A percentile compares a stretch with the other conserved stretches of the same genome.
Evolutionary conservation across 495 filamentous ascomycete species (phyloP).

Genomic region (Aspergillus sparsus): DNA sequence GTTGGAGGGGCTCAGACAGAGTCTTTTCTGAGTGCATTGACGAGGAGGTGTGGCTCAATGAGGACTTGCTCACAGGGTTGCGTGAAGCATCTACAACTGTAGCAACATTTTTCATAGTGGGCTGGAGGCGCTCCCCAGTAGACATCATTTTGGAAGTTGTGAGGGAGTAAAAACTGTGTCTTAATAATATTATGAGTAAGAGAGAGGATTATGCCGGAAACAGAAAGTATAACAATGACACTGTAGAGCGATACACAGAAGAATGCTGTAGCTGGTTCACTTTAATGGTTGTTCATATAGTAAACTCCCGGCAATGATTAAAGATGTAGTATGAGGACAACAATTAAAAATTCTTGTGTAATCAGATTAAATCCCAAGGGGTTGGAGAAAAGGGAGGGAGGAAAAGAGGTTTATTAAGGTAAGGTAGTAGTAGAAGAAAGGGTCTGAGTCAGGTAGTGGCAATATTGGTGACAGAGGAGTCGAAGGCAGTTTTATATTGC

Average conservation of each 20-base stretch:
- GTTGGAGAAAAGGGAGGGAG: neutral
- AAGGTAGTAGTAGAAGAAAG: conserved; percentile 1
- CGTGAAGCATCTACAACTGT: conserved; percentile 28
- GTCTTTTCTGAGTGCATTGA: conserved; percentile 24
- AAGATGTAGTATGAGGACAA: neutral
- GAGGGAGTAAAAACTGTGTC: neutral
- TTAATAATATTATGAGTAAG: neutral
- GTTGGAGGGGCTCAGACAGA: conserved; percentile 52
- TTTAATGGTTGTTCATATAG: neutral
- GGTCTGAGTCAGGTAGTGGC: neutral
- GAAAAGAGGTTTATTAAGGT: neutral
- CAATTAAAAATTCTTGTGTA: neutral
- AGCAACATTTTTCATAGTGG: conserved; percentile 27
- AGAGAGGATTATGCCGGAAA: neutral
- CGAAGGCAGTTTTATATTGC: neutral
- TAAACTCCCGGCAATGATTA: conserved; percentile 7
- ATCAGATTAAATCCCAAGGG: neutral
- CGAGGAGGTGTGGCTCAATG: conserved; percentile 25
- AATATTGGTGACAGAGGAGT: neutral
- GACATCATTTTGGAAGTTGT: conserved; percentile 44
- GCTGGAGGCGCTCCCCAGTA: conserved; percentile 42
- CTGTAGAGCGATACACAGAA: neutral
- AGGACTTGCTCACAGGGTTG: conserved; percentile 24
- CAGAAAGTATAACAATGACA: conserved; percentile 1
- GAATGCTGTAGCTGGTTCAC: conserved; percentile 5